Evolutionary conservation across 257 asterid genomes (phyloP), one percentile per base, ranked within the genome.

Genomic region (Salvia rosmarinus): DNA sequence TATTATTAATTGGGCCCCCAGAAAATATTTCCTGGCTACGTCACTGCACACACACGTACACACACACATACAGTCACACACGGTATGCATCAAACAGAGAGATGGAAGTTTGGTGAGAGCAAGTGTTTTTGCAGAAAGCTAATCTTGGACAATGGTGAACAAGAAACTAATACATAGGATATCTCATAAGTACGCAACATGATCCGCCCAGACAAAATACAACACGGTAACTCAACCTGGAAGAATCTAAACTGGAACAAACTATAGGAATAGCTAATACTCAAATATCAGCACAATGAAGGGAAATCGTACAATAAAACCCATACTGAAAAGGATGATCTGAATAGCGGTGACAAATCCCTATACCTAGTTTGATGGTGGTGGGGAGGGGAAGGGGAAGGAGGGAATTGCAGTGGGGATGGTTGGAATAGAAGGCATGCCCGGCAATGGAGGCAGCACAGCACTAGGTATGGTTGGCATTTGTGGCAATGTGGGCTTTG

Each of bases 361-460:
- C 9, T 32, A 46, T 1, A 3, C 52, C 50, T 72, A 79, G 68
- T 74, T 67, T 75, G 81, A 81, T 30, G 84, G 77, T 16, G 82
- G 84, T 4, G 84, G 75, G 7, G 88, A 35, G 75, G 50, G 59
- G 67, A 67, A 55, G 13, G 84, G 88, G 30, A 82, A 52, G 67
- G 80, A 73, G 4, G 83, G 83, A 32, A 82, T 56, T 1, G 77
- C n/a, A 32, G 67, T 35, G 6, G 87, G 77, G 49, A 25, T 25
- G 3, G 30, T 25, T 25, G 30, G 30, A 25, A 25, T 25, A 25
- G 30, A 25, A 25, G 30, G 30, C 30, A 77, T 65, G 6, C 68
- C 59, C 0, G 80, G 78, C 46, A 78, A 25, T 21, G 85, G 82
- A 6, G 81, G 78, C 44, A 71, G 14, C 0, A 75, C 68, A 40